Evolutionary conservation across 768 basidiomycete species (phyloP).

Genomic region (Termitomyces sp.): DNA sequence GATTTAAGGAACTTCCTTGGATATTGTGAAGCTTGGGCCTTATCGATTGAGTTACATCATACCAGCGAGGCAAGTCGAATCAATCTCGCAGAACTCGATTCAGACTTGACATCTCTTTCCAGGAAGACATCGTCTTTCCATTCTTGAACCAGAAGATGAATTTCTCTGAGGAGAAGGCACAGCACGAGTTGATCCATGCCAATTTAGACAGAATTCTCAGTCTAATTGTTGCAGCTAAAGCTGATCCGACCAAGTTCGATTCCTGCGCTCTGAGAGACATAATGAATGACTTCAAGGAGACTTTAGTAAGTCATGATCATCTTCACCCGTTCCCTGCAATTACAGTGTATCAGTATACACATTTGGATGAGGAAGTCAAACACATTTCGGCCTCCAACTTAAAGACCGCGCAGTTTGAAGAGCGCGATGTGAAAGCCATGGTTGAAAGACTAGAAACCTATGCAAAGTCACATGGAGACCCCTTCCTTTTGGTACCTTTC

Average conservation of each 20-base stretch:
- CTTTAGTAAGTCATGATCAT: conserved; percentile 25
- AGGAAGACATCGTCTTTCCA: conserved; percentile 33
- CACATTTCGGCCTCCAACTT: conserved; percentile 30
- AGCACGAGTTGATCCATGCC: conserved; percentile 32
- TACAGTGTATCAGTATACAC: conserved; percentile 24
- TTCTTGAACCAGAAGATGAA: conserved; percentile 34
- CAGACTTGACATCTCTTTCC: neutral
- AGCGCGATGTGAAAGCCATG: conserved; percentile 25
- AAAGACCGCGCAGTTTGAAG: conserved; percentile 24
- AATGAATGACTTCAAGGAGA: conserved; percentile 25
- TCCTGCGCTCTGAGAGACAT: conserved; percentile 22
- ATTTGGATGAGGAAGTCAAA: conserved; percentile 35
- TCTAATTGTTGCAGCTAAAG: conserved; percentile 21
- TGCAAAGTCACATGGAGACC: conserved; percentile 31
- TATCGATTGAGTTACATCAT: conserved; percentile 33
- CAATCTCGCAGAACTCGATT: neutral
- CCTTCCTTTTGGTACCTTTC: conserved; percentile 31
- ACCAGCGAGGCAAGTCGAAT: conserved; percentile 27
- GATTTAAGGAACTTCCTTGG: conserved; percentile 38
- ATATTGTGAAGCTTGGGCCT: conserved; percentile 35
- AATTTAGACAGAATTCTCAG: conserved; percentile 24
- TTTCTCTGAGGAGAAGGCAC: conserved; percentile 31
- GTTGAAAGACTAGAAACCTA: conserved; percentile 24
- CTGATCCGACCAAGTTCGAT: conserved; percentile 28
- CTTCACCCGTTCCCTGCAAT: neutral